Evolutionary conservation across 768 basidiomycete species (phyloP), one percentile per base, ranked within the genome.

Genomic region (Lentinula guzmanii): DNA sequence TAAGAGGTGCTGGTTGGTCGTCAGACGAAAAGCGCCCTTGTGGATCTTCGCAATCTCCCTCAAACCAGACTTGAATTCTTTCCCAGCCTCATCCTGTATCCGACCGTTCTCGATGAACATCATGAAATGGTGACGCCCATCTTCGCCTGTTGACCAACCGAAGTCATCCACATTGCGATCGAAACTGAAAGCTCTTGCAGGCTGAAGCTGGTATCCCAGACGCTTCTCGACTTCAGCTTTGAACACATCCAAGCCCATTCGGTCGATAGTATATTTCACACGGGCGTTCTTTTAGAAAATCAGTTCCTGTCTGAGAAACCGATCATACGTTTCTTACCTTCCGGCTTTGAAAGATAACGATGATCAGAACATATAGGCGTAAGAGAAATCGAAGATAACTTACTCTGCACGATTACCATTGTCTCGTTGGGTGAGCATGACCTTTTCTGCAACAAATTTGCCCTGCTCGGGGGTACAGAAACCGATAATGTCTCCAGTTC

Each of bases 41-140:
- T 96, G 95, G 5, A 94, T 76, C 75, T 90, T 89, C 51, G 97
- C 97, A 63, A 99, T 93, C 75, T 96, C 95, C 52, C 86, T 82
- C 60, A 99, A 76, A 37, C 91, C 95, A 5, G 90, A 86, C 82
- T 98, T 98, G 86, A 93, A 98, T 65, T 92, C 86, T 58, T 85
- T 83, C 21, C 83, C 91, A 11, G 93, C 88, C 72, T 95, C 93
- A 73, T 98, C 95, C 73, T 94, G 88, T n/a, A 99, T 84, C 21
- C 96, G 91, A 18, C 97, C 96, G 69, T 99, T 99, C 78, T 99
- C 97, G 72, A 99, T 90, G 75, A 95, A 98, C 73, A 90, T 79
- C 55, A 89, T 93, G 74, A 94, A 95, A 73, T 98, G 94, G 69
- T 94, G 89, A 65, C 81, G 86, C 63, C 94, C 95, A 67, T 98